Evolutionary conservation across 129 eudicot genomes (phyloP), one percentile per base, ranked within the genome.

Genomic region (Ambrosia artemisiifolia): DNA sequence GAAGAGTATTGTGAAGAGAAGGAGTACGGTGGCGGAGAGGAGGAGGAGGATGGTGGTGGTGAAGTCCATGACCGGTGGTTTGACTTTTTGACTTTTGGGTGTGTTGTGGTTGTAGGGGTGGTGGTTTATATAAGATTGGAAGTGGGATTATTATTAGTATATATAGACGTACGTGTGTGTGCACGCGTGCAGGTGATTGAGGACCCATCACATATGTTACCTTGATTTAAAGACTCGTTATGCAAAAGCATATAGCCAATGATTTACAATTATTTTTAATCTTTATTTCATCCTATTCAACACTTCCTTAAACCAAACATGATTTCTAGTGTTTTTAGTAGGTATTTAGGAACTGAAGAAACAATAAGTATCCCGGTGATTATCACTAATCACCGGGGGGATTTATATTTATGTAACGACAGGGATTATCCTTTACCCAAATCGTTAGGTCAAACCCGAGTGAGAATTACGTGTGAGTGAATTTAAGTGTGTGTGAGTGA

Each of bases 141-240:
- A 71, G 46, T 11, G 84, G 19, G 72, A 76, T 73, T 76, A 76
- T 73, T 76, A 63, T 24, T 24, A 24, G 28, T 24, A 24, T 35
- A 69, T 55, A 28, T 64, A n/a, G 14, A 32, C 19, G 63, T 8
- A 61, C 46, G 53, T 60, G 75, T 47, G 70, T 36, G 78, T 74
- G 87, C 91, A 82, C 83, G 82, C 81, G 81, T 81, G 87, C 75
- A 73, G 11, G 20, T 60, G 46, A 57, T 75, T 63, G 61, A 30
- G 55, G 78, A 73, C 63, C 73, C 74, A 36, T 70, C 75, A 56
- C 69, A 81, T 75, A 75, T 40, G 9, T 44, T 54, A 67, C 68
- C 42, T 72, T 68, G 72, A 69, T 34, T 76, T 38, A 55, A 69
- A 78, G 83, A 46, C 54, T 68, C 20, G 24, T 69, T 69, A 70